Base-by-base conservation (phyloP, 768 basidiomycete species). In the Lentinula lateritia region DNA sequence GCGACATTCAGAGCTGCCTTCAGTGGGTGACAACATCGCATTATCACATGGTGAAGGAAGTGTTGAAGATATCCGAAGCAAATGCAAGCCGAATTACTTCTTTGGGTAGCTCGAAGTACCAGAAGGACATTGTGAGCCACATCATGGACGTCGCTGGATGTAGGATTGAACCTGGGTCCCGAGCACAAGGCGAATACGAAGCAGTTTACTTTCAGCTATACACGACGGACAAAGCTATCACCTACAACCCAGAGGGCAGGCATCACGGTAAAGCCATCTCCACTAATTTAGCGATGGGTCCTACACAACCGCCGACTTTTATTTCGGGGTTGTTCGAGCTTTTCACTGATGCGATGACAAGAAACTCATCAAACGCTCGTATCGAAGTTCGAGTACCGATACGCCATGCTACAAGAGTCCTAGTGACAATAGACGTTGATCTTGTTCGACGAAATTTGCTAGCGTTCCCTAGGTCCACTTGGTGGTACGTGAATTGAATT, bases 1-100 rank as follows among this genome's bases (percentile, higher is more conserved):
- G 67, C 10, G 18, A 18, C 1, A 50, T 55, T 2, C n/a, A 66
- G 1, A 23, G 23, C 23, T 75, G 71, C 39, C 64, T 76, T 1
- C 66, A 67, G 5, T 75, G 74, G 74, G 52, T 66, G n/a, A 72
- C 74, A 0, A 67, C 71, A 46, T 54, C 67, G 0, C 74, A 76
- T 50, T 41, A 20, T 46, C 59, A 62, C 7, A 28, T 73, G 6
- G 65, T 72, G 16, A 32, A 63, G 16, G 16, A 66, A 0, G 43
- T 68, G 5, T 58, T 66, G 2, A 7, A 54, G 0, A 62, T 75
- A 23, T 8, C 32, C 1, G 55, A 65, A 0, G 6, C n/a, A 10
- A 32, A 63, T 4, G 71, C 73, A 0, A 1, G 52, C 15, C 58
- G 65, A 0, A 66, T 75, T 9, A 73, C 71, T 2, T 23, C 23